These are phyloP conservation scores for Gremmenia infestans DNA, from an alignment of 2,329 filamentous ascomycete genomes.

Conservation along the genomic window DNA sequence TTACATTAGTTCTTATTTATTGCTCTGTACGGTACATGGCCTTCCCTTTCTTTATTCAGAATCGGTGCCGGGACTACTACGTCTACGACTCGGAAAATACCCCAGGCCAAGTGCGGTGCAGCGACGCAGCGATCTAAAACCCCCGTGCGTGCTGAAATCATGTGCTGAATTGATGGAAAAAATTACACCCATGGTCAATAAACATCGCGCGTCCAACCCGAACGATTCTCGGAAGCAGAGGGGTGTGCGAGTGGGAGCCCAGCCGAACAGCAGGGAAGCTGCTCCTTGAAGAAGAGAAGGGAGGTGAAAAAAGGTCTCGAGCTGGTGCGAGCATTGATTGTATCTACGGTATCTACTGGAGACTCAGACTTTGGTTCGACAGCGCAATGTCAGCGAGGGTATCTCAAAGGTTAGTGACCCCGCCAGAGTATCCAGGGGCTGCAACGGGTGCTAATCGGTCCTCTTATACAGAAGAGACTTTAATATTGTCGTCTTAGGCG, in stretches of 20 bases:
- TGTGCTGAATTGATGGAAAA: background rate
- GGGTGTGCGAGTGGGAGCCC: background rate
- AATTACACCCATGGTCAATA: background rate
- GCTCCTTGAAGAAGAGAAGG: background rate
- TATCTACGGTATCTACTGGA: background rate
- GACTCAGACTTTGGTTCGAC: background rate
- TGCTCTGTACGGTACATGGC: background rate
- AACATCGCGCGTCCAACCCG: background rate
- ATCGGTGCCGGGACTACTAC: background rate
- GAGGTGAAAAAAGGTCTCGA: background rate
- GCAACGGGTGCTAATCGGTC: constrained; percentile 2
- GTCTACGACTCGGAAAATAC: background rate
- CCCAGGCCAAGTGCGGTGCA: background rate
- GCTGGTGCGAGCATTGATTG: background rate
- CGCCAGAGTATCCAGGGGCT: background rate
- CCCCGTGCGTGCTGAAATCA: background rate
- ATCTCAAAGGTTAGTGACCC: constrained; percentile 21
- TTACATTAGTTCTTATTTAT: too few species aligned
- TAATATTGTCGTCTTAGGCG: constrained; percentile 61
- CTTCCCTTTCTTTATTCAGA: background rate
- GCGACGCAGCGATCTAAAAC: background rate
- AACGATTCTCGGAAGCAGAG: background rate
- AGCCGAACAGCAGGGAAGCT: background rate
- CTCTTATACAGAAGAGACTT: constrained; percentile 50
- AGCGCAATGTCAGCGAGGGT: constrained; percentile 21